Evolutionary conservation across 768 basidiomycete species (phyloP).

Genomic region (Trametes maxima): DNA sequence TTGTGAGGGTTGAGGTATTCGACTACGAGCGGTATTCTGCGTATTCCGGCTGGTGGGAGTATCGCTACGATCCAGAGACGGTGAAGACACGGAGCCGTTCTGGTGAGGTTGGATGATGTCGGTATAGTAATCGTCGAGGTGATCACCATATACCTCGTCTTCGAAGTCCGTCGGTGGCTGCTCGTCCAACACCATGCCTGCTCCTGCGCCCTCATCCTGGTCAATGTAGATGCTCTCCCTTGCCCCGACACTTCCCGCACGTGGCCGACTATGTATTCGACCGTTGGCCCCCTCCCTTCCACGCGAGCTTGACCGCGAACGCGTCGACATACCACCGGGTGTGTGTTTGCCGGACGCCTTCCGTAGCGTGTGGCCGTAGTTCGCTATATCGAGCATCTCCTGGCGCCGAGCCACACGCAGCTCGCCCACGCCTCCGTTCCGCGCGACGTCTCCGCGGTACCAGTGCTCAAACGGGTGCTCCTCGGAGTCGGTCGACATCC

Average conservation of each 20-base stretch:
- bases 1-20: constrained; percentile 31
- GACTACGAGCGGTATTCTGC: constrained; percentile 21
- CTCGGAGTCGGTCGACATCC: constrained; percentile 73
- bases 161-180: constrained; percentile 72
- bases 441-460: constrained; percentile 85
- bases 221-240: constrained; percentile 72
- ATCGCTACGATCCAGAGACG: constrained; percentile 28
- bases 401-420: constrained; percentile 69
- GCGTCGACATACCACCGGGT: constrained; percentile 16
- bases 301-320: constrained; percentile 33
- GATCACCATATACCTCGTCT: constrained; percentile 42
- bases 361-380: constrained; percentile 69
- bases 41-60: constrained; percentile 24
- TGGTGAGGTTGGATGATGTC: constrained; percentile 19
- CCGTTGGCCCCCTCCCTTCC: constrained; percentile 26
- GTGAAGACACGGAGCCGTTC: constrained; percentile 27
- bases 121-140: constrained; percentile 32
- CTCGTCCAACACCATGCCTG: constrained; percentile 72
- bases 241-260: constrained; percentile 66
- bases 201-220: constrained; percentile 48
- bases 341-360: constrained; percentile 26
- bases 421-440: constrained; percentile 90
- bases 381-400: constrained; percentile 89
- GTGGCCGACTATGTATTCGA: constrained; percentile 42
- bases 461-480: constrained; percentile 87